These are phyloP conservation scores for Coniella lustricola DNA, from an alignment of 2,329 filamentous ascomycete genomes.

Conservation along the genomic window DNA sequence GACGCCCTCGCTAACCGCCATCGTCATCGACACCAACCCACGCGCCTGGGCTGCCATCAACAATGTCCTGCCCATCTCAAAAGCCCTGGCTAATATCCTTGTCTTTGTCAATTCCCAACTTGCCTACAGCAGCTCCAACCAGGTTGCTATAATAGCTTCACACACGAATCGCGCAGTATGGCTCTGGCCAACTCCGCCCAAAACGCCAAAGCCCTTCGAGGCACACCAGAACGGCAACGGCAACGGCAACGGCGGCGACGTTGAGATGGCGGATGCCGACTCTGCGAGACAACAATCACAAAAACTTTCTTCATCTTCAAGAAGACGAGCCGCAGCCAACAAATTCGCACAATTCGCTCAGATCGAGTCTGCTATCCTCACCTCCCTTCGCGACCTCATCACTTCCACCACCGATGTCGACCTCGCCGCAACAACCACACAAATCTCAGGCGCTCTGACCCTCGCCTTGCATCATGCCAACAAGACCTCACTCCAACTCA, in stretches of 20 bases:
- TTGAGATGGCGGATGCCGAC: slow-evolving; percentile 46
- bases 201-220: slow-evolving; percentile 24
- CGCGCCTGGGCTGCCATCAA: slow-evolving; percentile 78
- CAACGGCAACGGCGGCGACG: slow-evolving; percentile 29
- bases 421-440: slow-evolving; percentile 70
- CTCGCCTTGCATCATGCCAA: slow-evolving; percentile 87
- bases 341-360: slow-evolving; percentile 90
- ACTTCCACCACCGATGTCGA: slow-evolving; percentile 56
- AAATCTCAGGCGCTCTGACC: slow-evolving; percentile 85
- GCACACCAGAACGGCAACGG: slow-evolving; percentile 13
- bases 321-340: slow-evolving; percentile 52
- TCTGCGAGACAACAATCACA: slow-evolving; percentile 22
- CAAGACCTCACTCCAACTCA: slow-evolving; percentile 63
- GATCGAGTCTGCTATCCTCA: slow-evolving; percentile 73
- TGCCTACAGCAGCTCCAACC: slow-evolving; percentile 87
- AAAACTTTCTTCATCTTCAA: not conserved
- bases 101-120: slow-evolving; percentile 97
- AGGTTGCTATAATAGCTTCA: slow-evolving; percentile 84
- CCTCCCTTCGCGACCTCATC: slow-evolving; percentile 68
- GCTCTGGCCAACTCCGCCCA: slow-evolving; percentile 64
- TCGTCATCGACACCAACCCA: slow-evolving; percentile 94
- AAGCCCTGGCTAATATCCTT: slow-evolving; percentile 79
- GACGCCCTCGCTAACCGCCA: slow-evolving; percentile 74
- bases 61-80: slow-evolving; percentile 68
- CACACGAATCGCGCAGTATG: slow-evolving; percentile 82